Base-by-base conservation (phyloP, 805 yeast genomes). In the Starmerella vitae region DNA sequence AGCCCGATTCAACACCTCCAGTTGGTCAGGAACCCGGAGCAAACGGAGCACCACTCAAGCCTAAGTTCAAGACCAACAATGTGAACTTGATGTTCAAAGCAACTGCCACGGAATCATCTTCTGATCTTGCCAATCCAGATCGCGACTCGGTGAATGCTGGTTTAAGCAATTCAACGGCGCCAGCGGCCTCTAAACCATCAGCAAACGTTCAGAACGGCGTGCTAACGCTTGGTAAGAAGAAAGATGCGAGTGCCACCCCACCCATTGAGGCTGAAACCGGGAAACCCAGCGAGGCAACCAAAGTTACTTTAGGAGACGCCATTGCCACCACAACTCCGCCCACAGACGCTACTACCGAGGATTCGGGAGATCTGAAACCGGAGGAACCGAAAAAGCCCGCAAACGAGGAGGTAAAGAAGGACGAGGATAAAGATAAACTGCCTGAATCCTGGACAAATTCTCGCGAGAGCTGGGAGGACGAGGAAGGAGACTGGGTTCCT, bases 381-480 rank as follows among this genome's bases (percentile, higher is more conserved):
- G 27, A 13, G 13, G 27, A 24, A 24, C 13, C 27, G 9, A 24
- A 24, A 9, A 24, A 24, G 27, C 27, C 27, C 27, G 27, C 9
- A 24, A 24, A 9, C 27, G 27, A 9, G 9, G 13, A 24, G 27
- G 27, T 13, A 24, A 9, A 9, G 27, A 13, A 24, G 13, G 27
- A 9, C 27, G 13, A 24, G 27, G 12, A 28, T 20, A 32, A 29
- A 27, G 14, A n/a, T n/a, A 22, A 4, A 31, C 20, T 22, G 36
- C 30, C 28, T 33, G 18, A 36, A 38, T 54, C 9, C 62, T 60
- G 42, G 63, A 58, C 35, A 63, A 61, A 33, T 52, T 59, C 22
- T 42, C 48, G 53, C 32, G 44, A 55, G 43, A 53, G 53, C 46
- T 62, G 66, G 66, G 64, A 55, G 28, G 64, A 58, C 36, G 64